Conservation (phyloP, 345 rosid species). For the Hevea brasiliensis region DNA sequence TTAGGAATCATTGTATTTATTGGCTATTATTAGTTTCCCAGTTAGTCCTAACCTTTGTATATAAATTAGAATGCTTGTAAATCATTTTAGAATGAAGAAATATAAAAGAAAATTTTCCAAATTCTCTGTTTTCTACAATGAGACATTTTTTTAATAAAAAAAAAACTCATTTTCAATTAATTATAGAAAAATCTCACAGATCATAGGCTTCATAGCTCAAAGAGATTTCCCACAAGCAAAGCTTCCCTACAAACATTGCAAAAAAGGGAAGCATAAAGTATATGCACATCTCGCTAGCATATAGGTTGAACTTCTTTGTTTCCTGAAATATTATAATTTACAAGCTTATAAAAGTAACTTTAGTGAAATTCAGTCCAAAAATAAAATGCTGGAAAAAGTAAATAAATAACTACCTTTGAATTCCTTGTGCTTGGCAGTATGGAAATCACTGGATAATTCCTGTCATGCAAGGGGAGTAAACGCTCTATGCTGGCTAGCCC, state of each 20-base stretch:
- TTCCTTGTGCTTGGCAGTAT: conserved; percentile 32
- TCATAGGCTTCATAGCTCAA: background rate
- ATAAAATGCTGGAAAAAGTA: background rate
- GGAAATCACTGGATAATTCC: conserved; percentile 42
- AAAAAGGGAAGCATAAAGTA: background rate
- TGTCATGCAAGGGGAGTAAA: conserved; percentile 54
- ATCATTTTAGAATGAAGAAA: too few species aligned
- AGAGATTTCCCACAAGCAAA: background rate
- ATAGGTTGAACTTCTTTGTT: background rate
- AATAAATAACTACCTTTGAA: conserved; percentile 40
- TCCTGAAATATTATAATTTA: background rate
- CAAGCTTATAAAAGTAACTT: background rate
- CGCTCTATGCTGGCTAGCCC: conserved; percentile 38
- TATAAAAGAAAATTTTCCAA: too few species aligned
- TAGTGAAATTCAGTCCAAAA: background rate
- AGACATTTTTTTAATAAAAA: background rate
- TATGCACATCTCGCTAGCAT: background rate
- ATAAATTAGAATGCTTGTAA: too few species aligned
- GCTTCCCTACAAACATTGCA: background rate
- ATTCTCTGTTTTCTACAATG: too few species aligned
- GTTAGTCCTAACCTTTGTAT: too few species aligned
- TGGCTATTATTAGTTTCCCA: too few species aligned
- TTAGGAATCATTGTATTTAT: too few species aligned
- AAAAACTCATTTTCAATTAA: background rate
- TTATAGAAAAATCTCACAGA: background rate